Evolutionary conservation across 1,139 yeast genomes (phyloP).

Genomic region (Lodderomyces orthopsilosis): DNA sequence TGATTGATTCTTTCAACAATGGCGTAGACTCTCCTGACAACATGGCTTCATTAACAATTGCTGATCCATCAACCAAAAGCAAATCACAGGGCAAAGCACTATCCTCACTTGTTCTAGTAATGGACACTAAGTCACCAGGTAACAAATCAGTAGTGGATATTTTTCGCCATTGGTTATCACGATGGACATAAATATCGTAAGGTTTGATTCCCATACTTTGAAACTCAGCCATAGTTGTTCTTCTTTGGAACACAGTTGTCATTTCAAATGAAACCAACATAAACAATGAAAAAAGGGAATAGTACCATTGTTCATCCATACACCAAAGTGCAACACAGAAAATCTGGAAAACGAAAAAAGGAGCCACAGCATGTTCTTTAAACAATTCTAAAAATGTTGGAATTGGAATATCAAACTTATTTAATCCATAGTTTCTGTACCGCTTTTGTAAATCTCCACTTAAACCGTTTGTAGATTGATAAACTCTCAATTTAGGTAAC

Average conservation of each 20-base stretch:
- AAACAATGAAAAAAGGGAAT: constrained; percentile 84
- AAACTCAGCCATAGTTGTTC: constrained; percentile 89
- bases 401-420: constrained; percentile 89
- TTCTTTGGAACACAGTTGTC: constrained; percentile 93
- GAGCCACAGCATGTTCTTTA: constrained; percentile 98
- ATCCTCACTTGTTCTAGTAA: constrained; percentile 85
- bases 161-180: constrained; percentile 70
- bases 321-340: constrained; percentile 96
- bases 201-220: constrained; percentile 98
- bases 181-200: constrained; percentile 67
- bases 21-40: constrained; percentile 98
- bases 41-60: constrained; percentile 97
- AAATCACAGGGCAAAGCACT: constrained; percentile 96
- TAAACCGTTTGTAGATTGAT: constrained; percentile 66
- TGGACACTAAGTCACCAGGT: constrained; percentile 91
- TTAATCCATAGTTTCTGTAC: constrained; percentile 71
- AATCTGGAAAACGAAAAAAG: constrained; percentile 93
- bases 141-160: constrained; percentile 71
- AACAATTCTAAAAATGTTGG: constrained; percentile 89
- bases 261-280: constrained; percentile 93
- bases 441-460: constrained; percentile 54
- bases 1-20: constrained; percentile 84
- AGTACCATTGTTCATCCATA: constrained; percentile 97
- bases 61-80: constrained; percentile 79
- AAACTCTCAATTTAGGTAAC: constrained; percentile 53